phyloP scores from a whole-genome alignment of 805 yeast genomes.

The Grigorovia yakushimaensis region DNA sequence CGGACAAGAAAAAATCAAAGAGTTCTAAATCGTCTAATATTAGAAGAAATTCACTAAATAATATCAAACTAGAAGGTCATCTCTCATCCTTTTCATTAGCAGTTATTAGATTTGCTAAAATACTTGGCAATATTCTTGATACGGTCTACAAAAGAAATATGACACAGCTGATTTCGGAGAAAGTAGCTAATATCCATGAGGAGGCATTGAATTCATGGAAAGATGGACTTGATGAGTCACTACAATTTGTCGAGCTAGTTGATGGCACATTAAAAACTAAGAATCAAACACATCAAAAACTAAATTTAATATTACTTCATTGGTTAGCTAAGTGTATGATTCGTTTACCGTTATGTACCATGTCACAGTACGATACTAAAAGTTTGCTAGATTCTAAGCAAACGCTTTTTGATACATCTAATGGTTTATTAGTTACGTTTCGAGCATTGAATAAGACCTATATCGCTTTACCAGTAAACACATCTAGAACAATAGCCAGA shows the following conservation, averaged over 20 bases:
- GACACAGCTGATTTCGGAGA: conserved; percentile 22
- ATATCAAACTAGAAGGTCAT: conserved; percentile 53
- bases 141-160: conserved; percentile 52
- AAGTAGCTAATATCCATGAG: conserved; percentile 37
- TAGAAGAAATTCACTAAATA: conserved; percentile 24
- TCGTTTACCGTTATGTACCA: conserved; percentile 52
- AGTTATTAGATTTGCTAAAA: conserved; percentile 59
- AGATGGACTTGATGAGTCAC: conserved; percentile 44
- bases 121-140: conserved; percentile 65
- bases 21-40: not conserved
- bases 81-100: conserved; percentile 55
- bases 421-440: conserved; percentile 47
- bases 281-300: conserved; percentile 35
- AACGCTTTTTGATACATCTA: conserved; percentile 58
- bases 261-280: conserved; percentile 43
- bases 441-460: conserved; percentile 34
- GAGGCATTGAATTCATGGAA: conserved; percentile 73
- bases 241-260: conserved; percentile 49
- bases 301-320: conserved; percentile 47
- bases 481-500: conserved; percentile 53
- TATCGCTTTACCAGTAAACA: conserved; percentile 55
- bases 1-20: not conserved
- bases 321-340: conserved; percentile 54
- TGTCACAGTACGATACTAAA: not conserved
- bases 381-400: conserved; percentile 48